These are phyloP conservation scores for Curvularia sp. DNA, from an alignment of 2,329 filamentous ascomycete genomes.

Conservation along the genomic window DNA sequence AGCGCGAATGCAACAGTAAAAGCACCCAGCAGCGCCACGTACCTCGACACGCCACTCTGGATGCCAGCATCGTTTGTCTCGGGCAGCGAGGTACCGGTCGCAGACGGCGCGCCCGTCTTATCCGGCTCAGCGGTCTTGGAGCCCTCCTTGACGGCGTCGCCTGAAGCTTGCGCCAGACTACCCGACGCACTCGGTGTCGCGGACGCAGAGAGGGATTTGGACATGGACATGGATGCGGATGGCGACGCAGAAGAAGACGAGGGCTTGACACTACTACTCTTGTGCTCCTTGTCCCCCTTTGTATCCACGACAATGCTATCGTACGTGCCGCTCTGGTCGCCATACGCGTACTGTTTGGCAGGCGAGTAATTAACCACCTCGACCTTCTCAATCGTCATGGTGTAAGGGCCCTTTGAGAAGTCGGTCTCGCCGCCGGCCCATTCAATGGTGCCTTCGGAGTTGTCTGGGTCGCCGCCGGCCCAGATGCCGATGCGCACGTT, in stretches of 20 bases:
- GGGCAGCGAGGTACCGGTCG: no score
- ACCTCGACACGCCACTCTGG: no score
- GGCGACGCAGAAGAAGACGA: neutral
- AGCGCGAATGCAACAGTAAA: no score
- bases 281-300: neutral
- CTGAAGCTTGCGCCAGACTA: no score
- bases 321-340: slow-evolving; percentile 55
- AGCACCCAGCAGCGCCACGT: no score
- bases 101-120: no score
- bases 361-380: slow-evolving; percentile 60
- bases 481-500: slow-evolving; percentile 56
- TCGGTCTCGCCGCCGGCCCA: slow-evolving; percentile 69
- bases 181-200: no score
- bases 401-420: slow-evolving; percentile 55
- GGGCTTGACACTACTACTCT: neutral
- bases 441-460: slow-evolving; percentile 63
- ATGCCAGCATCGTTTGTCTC: no score
- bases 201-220: no score
- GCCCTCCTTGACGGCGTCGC: no score
- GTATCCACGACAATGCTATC: slow-evolving; percentile 55
- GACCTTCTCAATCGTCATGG: slow-evolving; percentile 58
- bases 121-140: no score
- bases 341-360: slow-evolving; percentile 56
- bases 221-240: neutral
- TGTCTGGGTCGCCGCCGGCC: slow-evolving; percentile 55